phyloP scores from a whole-genome alignment of 768 basidiomycete species.

The Cyclocybe cylindracea region DNA sequence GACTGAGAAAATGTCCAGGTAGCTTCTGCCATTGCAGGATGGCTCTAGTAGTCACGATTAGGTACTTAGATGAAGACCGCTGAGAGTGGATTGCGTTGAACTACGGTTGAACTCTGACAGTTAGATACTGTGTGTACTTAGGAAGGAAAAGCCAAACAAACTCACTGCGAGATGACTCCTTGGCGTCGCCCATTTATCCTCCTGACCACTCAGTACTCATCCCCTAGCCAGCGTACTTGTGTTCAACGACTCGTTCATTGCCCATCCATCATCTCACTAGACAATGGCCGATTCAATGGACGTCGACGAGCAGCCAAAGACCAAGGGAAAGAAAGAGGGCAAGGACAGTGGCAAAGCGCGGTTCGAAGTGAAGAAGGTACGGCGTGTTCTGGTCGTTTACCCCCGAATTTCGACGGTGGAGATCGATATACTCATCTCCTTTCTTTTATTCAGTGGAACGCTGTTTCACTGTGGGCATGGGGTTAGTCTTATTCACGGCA shows the following conservation, averaged over 20 bases:
- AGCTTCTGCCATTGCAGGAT: conserved; percentile 24
- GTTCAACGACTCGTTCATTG: not conserved
- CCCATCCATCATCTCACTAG: not conserved
- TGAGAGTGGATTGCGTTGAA: too few species aligned
- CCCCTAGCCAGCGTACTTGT: not conserved
- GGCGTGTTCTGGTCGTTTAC: conserved; percentile 7
- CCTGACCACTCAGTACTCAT: not conserved
- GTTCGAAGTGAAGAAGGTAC: conserved; percentile 99
- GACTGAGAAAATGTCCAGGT: conserved; percentile 49
- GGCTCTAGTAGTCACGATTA: too few species aligned
- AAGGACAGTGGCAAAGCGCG: conserved; percentile 72
- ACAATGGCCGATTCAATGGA: conserved; percentile 67
- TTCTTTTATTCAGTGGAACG: conserved; percentile 80
- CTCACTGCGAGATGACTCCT: not conserved
- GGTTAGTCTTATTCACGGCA: conserved; percentile 44
- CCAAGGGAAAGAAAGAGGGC: conserved; percentile 51
- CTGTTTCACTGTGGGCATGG: conserved; percentile 98
- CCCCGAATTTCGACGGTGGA: not conserved
- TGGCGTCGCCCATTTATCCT: too few species aligned
- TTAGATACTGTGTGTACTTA: too few species aligned
- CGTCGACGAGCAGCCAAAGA: conserved; percentile 44
- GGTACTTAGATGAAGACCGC: too few species aligned
- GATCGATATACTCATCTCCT: not conserved
- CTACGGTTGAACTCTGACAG: too few species aligned
- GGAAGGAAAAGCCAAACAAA: not conserved